phyloP scores from a whole-genome alignment of 371 early-diverging fungal species.

The Mortierella polycephala region DNA sequence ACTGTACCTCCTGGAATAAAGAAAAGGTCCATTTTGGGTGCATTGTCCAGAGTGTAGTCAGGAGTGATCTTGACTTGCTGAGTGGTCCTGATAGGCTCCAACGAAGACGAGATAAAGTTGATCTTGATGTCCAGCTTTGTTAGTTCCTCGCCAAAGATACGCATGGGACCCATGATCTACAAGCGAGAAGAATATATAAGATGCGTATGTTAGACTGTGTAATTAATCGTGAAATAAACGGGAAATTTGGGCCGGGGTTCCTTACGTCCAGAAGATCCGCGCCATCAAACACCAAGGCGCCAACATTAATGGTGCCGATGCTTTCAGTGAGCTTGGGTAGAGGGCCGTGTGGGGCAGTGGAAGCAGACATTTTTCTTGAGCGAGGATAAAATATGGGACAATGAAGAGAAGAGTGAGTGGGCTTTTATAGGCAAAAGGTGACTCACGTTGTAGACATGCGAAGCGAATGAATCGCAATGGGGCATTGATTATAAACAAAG shows the following conservation, averaged over 20 bases:
- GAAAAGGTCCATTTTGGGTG: constrained; percentile 33
- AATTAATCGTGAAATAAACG: not conserved
- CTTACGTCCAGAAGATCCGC: constrained; percentile 27
- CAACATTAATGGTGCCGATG: constrained; percentile 11
- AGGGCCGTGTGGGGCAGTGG: constrained; percentile 15
- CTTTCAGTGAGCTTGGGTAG: constrained; percentile 26
- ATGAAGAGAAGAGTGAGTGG: too few species aligned
- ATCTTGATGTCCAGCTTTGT: constrained; percentile 35
- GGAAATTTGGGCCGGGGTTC: not conserved
- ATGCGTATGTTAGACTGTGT: not conserved
- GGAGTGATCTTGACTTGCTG: constrained; percentile 27
- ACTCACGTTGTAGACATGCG: too few species aligned
- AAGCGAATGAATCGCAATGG: too few species aligned
- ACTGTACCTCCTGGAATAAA: constrained; percentile 47
- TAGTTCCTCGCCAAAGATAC: constrained; percentile 40
- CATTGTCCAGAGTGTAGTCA: constrained; percentile 25
- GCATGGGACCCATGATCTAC: constrained; percentile 53
- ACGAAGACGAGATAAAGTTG: constrained; percentile 17
- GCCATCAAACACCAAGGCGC: constrained; percentile 23
- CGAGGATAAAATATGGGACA: too few species aligned
- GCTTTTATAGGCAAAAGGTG: too few species aligned
- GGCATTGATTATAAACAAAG: too few species aligned
- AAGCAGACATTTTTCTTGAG: constrained; percentile 14
- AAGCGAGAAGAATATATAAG: not conserved
- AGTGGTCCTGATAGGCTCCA: constrained; percentile 14